Evolutionary conservation across 1,284 basidiomycete genomes (phyloP), one percentile per base, ranked within the genome.

Genomic region (Taiwanofungus camphoratus): DNA sequence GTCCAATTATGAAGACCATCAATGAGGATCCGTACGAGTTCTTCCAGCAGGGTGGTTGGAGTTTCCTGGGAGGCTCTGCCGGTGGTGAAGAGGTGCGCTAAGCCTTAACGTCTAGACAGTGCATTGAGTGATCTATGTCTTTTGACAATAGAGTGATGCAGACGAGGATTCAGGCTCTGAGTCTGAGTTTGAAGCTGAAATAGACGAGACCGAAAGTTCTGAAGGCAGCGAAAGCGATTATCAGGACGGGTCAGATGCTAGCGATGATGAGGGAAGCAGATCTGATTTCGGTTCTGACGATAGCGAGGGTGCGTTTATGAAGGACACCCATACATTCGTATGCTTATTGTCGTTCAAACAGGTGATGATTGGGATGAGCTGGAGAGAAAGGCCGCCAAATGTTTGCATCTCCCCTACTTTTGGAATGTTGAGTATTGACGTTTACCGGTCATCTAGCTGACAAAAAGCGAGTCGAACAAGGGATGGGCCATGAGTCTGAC

Each of bases 291-390:
- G 69, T 45, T 81, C 76, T 26, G 82, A 79, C 9, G 82, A 76
- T 24, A 88, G 85, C 48, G 88, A 90, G 53, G 75, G 73, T 73
- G 39, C 3, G 63, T 56, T 38, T 37, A 24, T 27, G n/a, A n/a
- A n/a, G n/a, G n/a, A n/a, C n/a, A n/a, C n/a, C n/a, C n/a, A n/a
- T n/a, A n/a, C n/a, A n/a, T n/a, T n/a, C n/a, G n/a, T n/a, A n/a
- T n/a, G n/a, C n/a, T n/a, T n/a, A n/a, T n/a, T n/a, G n/a, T n/a
- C n/a, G n/a, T 45, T 31, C 54, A 55, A 19, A 26, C 54, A 71
- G 87, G 91, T 21, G 91, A 94, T 49, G 92, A 95, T 55, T 97
- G 92, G 93, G 93, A 95, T 59, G 92, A 92, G 60, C 70, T 96
- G 20, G 94, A 98, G 66, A 74, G 81, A 36, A 95, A 95, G 61